Base-by-base conservation (phyloP, 1,139 yeast genomes). In the Yamadazyma triangularis region DNA sequence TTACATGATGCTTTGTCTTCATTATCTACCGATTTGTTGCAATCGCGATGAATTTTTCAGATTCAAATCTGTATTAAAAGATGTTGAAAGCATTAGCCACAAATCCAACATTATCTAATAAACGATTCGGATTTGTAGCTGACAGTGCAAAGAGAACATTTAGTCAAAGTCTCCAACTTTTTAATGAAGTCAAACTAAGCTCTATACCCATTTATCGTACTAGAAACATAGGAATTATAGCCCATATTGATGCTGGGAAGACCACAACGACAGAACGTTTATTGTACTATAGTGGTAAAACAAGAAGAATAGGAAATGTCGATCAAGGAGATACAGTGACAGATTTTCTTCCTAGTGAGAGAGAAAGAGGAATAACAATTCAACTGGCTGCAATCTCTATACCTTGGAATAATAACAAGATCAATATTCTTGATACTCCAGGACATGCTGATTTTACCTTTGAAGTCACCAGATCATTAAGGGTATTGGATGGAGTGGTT, bases 371-470 rank as follows among this genome's bases (percentile, higher is more conserved):
- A 1, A 91, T 91, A 39, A 91, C 99, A 0, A 91, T 91, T 47
- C 96, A 89, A 48, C 84, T 93, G 56, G 98, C 98, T 0, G 97
- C 98, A 0, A 88, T 89, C 27, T 78, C 96, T 0, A 74, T 93
- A 36, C 82, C 87, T 23, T 91, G 98, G 97, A 79, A 79, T 38
- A 58, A 61, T 12, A 75, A 78, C 47, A 77, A 77, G 42, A 79
- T 93, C 47, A 91, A 91, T 51, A 68, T 91, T 32, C 87, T 91
- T 15, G 99, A 91, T 53, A 89, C 99, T 0, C 99, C 99, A 1
- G 99, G 99, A 0, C 99, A 91, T 57, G 97, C 96, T 0, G 99
- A 91, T 55, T 91, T 91, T 53, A 85, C 95, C 0, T 91, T 89
- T 53, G 99, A 91, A 55, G 98, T 93, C 5, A 85, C 79, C 2